Base-by-base conservation (phyloP, 805 yeast genomes). In the Priceomyces melissophilus region DNA sequence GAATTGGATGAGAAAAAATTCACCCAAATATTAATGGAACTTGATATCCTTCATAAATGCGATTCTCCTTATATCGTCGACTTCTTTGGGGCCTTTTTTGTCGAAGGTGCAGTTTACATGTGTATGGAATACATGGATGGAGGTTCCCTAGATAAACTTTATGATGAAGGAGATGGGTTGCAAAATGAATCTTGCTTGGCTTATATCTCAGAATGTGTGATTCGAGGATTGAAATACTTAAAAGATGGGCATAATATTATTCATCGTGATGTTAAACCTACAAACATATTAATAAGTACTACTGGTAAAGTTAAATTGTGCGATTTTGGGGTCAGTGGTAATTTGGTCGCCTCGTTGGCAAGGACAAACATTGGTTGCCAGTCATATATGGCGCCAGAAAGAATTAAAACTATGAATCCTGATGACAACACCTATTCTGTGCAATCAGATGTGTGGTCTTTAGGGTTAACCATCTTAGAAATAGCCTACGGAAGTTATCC, bases 121-220 rank as follows among this genome's bases (percentile, higher is more conserved):
- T 93, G 98, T 66, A 91, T 91, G 78, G 99, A 91, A 65, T 87
- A 82, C 61, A 91, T 91, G 99, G 95, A 88, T 61, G 97, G 96
- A 36, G 96, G 96, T 0, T 87, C 96, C 0, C 67, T 91, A 44
- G 96, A 91, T 63, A 87, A 85, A 56, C 73, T 90, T 11, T 91
- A 89, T 61, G 84, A 81, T 3, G 60, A 61, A 23, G 70, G 67
- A 36, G 88, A 90, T 32, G 74, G 75, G 3, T 57, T 69, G 11
- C 70, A 85, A 26, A 84, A 82, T 47, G 99, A 91, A 58, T 77
- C 81, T 5, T 83, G 84, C 47, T 68, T 91, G 43, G 95, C 95
- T 2, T 79, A 76, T 51, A 83, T 90, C 35, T 78, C 96, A 3
- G 84, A 83, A 50, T 74, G 85, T 39, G 95, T 89, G 5, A 84